Conservation (phyloP, 2,329 filamentous ascomycete genomes). For the Hyphodiscus sp. region DNA sequence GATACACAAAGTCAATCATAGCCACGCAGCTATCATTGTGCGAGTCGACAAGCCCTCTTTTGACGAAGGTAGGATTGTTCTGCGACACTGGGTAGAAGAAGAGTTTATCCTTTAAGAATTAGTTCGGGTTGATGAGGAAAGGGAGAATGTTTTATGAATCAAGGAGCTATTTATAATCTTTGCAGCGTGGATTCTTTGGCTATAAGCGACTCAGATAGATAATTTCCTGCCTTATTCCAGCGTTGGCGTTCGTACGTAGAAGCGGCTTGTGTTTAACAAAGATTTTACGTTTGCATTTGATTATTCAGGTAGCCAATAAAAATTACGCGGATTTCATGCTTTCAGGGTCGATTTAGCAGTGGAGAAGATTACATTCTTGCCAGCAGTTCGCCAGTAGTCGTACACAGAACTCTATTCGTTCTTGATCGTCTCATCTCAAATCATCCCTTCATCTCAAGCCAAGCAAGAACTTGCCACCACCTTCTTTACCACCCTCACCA, state of each 20-base stretch:
- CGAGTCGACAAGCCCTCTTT: constrained; percentile 61
- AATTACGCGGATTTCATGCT: neutral
- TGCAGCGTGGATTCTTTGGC: neutral
- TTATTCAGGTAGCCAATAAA: no score
- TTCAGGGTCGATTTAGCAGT: neutral
- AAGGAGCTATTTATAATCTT: neutral
- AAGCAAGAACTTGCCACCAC: constrained; percentile 55
- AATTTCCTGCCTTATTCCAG: neutral
- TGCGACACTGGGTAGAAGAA: constrained; percentile 73
- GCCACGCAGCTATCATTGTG: constrained; percentile 86
- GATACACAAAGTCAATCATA: constrained; percentile 72
- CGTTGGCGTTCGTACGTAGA: neutral
- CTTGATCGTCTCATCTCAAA: neutral
- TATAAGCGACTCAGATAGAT: neutral
- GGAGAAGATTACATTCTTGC: constrained; percentile 7
- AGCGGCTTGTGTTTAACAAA: neutral
- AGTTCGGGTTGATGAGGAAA: neutral
- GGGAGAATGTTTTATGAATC: neutral
- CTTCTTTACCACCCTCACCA: constrained; percentile 49
- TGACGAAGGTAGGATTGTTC: constrained; percentile 69
- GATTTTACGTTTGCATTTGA: neutral
- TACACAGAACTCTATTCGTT: constrained; percentile 6
- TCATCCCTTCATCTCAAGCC: constrained; percentile 45
- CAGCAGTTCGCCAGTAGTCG: neutral
- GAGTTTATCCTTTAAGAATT: constrained; percentile 48